phyloP scores from a whole-genome alignment of 139 green algal species.

The Penium margaritaceum region DNA sequence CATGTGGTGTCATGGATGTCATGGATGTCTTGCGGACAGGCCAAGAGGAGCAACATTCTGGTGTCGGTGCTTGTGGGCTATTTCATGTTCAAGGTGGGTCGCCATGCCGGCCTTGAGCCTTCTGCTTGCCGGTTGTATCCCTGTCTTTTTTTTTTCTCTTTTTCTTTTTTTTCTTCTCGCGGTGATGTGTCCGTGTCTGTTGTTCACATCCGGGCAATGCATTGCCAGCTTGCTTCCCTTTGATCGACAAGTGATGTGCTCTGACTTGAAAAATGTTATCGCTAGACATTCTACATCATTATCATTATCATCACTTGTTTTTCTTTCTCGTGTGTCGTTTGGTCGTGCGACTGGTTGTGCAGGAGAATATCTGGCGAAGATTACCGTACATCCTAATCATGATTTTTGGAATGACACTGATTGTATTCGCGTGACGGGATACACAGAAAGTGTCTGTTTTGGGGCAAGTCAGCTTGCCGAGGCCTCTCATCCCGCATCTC shows the following conservation, averaged over 20 bases:
- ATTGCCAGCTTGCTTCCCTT: neutral
- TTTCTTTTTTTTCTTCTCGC: neutral
- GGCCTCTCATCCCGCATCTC: too few relatives aligned
- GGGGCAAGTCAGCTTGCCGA: too few relatives aligned
- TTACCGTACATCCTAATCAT: slow-evolving; percentile 21
- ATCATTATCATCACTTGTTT: neutral
- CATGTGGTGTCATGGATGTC: too few relatives aligned
- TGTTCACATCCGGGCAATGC: neutral
- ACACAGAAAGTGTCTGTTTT: too few relatives aligned
- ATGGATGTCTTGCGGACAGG: neutral
- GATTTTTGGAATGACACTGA: slow-evolving; percentile 29
- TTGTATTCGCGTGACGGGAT: slow-evolving; percentile 33
- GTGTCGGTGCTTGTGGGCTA: slow-evolving; percentile 54
- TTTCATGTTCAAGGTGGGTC: slow-evolving; percentile 49
- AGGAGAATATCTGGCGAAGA: slow-evolving; percentile 29
- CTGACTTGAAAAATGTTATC: too few relatives aligned
- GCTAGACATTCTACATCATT: neutral
- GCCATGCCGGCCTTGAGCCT: too few relatives aligned
- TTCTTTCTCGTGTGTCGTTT: neutral
- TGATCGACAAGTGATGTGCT: too few relatives aligned
- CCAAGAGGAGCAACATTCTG: slow-evolving; percentile 62
- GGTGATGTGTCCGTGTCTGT: neutral
- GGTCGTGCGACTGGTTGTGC: neutral
- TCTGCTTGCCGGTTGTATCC: too few relatives aligned
- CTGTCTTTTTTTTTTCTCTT: neutral